These are phyloP conservation scores for Hyaloscypha finlandica DNA, from an alignment of 495 filamentous ascomycete genomes.

Conservation along the genomic window DNA sequence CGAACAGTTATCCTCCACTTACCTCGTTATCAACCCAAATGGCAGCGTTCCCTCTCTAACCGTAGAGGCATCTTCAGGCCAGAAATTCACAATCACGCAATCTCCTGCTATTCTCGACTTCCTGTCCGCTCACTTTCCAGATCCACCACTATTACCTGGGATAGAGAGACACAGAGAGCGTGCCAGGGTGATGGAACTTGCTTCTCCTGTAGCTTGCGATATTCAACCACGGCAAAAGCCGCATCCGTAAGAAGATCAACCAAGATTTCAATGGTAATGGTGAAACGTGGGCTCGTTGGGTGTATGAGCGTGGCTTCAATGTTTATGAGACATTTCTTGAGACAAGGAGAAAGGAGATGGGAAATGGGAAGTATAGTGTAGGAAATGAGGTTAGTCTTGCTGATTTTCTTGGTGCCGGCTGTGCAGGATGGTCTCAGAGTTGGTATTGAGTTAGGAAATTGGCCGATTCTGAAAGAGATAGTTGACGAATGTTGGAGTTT, in stretches of 20 bases:
- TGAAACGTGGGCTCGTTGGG: conserved; percentile 1
- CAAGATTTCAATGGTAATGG: conserved; percentile 9
- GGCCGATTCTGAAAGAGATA: conserved; percentile 5
- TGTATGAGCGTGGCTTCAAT: conserved; percentile 13
- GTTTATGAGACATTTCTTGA: conserved; percentile 11
- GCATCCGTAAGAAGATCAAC: conserved; percentile 6
- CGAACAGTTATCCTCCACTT: conserved; percentile 1
- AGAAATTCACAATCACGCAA: conserved; percentile 14
- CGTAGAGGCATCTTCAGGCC: neutral
- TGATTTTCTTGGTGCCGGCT: conserved; percentile 12
- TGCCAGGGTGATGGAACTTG: conserved; percentile 6
- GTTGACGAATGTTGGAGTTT: conserved; percentile 16
- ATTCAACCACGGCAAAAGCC: conserved; percentile 16
- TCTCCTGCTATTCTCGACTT: conserved; percentile 18
- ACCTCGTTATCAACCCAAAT: conserved; percentile 8
- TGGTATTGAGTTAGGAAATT: conserved; percentile 8
- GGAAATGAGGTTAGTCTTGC: conserved; percentile 9
- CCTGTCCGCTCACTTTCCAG: conserved; percentile 4
- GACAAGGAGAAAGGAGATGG: conserved; percentile 3
- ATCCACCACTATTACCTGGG: neutral
- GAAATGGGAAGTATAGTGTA: conserved; percentile 7
- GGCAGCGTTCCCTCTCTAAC: conserved; percentile 10
- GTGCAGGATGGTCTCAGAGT: conserved; percentile 10
- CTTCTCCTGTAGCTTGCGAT: conserved; percentile 8
- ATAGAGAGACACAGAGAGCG: neutral